Evolutionary conservation across 768 basidiomycete genomes (phyloP).

Genomic region (Pleurotus citrinopileatus): DNA sequence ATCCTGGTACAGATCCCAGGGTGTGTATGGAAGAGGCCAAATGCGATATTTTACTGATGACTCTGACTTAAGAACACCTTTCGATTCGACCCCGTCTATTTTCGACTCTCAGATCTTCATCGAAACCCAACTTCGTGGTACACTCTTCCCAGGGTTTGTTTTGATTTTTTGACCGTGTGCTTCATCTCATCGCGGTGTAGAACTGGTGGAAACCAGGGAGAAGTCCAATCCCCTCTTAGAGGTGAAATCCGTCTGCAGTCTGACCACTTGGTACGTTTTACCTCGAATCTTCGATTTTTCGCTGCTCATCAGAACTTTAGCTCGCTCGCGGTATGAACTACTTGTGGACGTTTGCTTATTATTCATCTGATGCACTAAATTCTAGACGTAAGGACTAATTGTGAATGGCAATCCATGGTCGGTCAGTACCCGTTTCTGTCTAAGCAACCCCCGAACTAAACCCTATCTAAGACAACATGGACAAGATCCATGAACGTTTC

Average conservation of each 20-base stretch:
- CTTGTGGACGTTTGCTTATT: neutral
- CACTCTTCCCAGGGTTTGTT: conserved; percentile 34
- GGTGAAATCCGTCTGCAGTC: conserved; percentile 45
- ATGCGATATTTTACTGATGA: neutral
- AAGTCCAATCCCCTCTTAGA: conserved; percentile 19
- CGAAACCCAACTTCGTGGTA: conserved; percentile 43
- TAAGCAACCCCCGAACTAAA: neutral
- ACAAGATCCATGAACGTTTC: conserved; percentile 31
- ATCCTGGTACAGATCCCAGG: neutral
- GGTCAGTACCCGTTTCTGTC: conserved; percentile 19
- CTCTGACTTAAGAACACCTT: conserved; percentile 29
- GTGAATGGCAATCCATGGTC: conserved; percentile 43
- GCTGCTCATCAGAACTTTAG: conserved; percentile 9
- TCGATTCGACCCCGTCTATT: conserved; percentile 41
- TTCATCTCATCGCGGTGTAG: conserved; percentile 21
- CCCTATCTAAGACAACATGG: conserved; percentile 24
- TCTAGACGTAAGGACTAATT: conserved; percentile 40
- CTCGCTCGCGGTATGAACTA: conserved; percentile 22
- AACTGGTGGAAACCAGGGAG: conserved; percentile 33
- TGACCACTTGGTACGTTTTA: conserved; percentile 23
- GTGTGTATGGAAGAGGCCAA: neutral
- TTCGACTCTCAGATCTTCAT: conserved; percentile 47
- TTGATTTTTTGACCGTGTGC: neutral
- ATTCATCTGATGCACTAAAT: neutral
- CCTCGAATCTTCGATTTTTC: neutral